Base-by-base conservation (phyloP, 306 rosid genomes). In the Quercus variabilis region DNA sequence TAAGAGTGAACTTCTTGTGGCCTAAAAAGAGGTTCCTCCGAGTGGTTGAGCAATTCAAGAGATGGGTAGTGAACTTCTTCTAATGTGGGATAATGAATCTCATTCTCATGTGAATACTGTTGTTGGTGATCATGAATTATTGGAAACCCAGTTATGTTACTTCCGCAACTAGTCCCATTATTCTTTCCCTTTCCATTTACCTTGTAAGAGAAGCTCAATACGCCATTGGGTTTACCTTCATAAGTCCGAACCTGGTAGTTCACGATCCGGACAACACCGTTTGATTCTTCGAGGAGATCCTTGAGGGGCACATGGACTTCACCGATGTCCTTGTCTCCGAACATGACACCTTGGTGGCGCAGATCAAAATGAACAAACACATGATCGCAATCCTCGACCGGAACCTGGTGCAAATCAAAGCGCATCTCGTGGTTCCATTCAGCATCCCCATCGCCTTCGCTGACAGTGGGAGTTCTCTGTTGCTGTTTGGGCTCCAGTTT, bases 181-280 rank as follows among this genome's bases (percentile, higher is more conserved):
- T 60, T n/a, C 10, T 52, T 1, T 1, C 23, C 21, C 76, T 73
- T 52, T 2, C 70, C 81, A 1, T 62, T 82, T 76, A 80, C 54
- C 20, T 19, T 80, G 67, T 85, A 86, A 31, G 89, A 82, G 65
- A 89, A 84, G 82, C 74, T 64, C 77, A 89, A 80, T 25, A 79
- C 74, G 28, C 92, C 92, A 17, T 89, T 89, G 41, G 90, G 80
- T 23, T 67, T 86, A 0, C 90, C 90, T 0, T 89, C 90, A 5
- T 1, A 33, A 55, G 38, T 78, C n/a, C 90, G 84, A 10, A 89
- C 81, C 90, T 89, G 87, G n/a, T 86, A 89, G 63, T 80, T 78
- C 3, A 85, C 84, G 30, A 80, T 80, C 60, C 86, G 55, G 3
- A 54, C 69, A 8, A 31, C 78, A 15, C 65, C 84, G 20, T 8